Base-by-base conservation (phyloP, 768 basidiomycete genomes). In the Melanogaster broomeanus region DNA sequence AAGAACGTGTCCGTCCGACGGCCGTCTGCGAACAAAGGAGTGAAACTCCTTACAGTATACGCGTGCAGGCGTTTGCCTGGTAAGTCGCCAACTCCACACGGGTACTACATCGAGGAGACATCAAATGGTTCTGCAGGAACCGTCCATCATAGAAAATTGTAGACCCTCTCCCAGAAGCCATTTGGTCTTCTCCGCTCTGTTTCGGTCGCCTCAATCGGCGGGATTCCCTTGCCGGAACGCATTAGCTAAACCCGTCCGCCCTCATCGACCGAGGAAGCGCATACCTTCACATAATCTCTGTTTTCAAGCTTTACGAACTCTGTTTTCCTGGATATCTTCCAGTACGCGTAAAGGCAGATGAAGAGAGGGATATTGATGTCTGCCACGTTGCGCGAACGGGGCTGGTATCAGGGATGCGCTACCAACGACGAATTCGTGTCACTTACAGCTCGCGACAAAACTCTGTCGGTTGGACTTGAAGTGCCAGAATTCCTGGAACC, bases 221-320 rank as follows among this genome's bases (percentile, higher is more conserved):
- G 87, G 53, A 88, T 84, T 49, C 83, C 85, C 81, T 84, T 56
- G n/a, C n/a, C 8, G 31, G 18, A 19, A 38, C 21, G 38, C n/a
- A 10, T 25, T 19, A 37, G 35, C 35, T 8, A 37, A 19, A 3
- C n/a, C 1, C 2, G 9, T 18, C 8, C n/a, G 16, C n/a, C n/a
- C n/a, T n/a, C 35, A 37, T 3, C n/a, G 9, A n/a, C 6, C 9
- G n/a, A 37, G 35, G n/a, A 16, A 45, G n/a, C 11, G 70, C 79
- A 53, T 47, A 82, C 83, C 13, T 84, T 85, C 46, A 81, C 77
- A 51, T 87, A 84, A 65, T 88, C 87, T 85, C 87, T 88, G 59
- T 88, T 81, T 21, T 73, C 50, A 2, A 81, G 73, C 52, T 74
- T 78, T 84, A 84, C 84, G 38, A 72, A 8, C 25, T 34, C 22